Base-by-base conservation (phyloP, 2,329 filamentous ascomycete species). In the Microdochium nivale region DNA sequence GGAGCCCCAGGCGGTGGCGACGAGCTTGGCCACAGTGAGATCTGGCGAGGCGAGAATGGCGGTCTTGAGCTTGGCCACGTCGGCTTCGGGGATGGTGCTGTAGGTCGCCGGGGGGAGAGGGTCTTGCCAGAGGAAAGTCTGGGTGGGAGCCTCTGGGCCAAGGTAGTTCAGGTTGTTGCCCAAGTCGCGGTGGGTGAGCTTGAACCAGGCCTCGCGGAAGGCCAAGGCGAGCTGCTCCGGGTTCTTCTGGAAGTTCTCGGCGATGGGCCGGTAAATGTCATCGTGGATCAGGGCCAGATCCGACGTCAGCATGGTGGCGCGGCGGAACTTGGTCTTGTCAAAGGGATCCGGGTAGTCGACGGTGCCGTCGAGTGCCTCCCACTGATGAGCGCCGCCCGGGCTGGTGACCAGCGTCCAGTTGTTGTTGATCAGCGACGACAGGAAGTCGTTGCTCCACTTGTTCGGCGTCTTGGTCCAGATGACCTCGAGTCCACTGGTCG, bases 171-270 rank as follows among this genome's bases (percentile, higher is more conserved):
- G 65, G 51, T 80, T 74, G 44, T 87, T 87, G 16, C 87, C 87
- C 71, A 91, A 79, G 66, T 90, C 87, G 71, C 87, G 86, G 73
- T 91, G 87, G 32, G 87, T 75, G 43, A 91, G 79, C 80, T 91
- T 90, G 80, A 88, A 91, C 87, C 87, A 91, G 14, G 87, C 87
- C 49, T 81, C 80, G 23, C 78, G 75, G 62, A 90, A 91, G 9
- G 79, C 83, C 54, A 89, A 81, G 51, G 76, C 77, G 37, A 90
- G 77, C 73, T 88, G 70, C 47, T 86, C 77, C 1, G 84, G 84
- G 70, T 90, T 71, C 58, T 82, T 79, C 47, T 85, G 72, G 78
- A 83, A 90, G 60, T 77, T 79, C 50, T 83, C 80, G 19, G 84
- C 79, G 64, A 91, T 87, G 79, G 89, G 89, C 72, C 87, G 83